phyloP scores from a whole-genome alignment of 306 rosid species.

The Citrullus mucosospermus region DNA sequence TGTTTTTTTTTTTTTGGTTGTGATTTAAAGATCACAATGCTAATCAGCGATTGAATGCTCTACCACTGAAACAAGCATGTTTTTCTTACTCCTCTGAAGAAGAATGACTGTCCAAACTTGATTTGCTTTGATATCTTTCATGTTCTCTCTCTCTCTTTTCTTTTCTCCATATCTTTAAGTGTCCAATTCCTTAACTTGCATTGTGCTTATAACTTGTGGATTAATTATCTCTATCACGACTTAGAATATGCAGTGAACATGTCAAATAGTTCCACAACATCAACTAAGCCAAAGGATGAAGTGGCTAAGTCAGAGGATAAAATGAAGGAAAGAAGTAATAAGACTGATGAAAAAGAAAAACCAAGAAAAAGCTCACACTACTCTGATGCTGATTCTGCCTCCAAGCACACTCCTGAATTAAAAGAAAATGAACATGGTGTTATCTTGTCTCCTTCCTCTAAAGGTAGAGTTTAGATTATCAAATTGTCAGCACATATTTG shows the following conservation, averaged over 20 bases:
- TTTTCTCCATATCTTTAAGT: background rate
- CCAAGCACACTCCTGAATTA: slow-evolving; percentile 16
- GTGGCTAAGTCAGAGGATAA: slow-evolving; percentile 10
- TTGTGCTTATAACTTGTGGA: background rate
- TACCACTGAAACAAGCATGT: background rate
- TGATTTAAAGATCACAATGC: background rate
- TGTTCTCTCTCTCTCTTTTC: background rate
- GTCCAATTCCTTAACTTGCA: background rate
- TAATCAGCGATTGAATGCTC: background rate
- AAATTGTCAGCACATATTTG: background rate
- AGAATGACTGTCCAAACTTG: background rate
- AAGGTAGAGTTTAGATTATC: background rate
- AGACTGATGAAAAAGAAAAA: slow-evolving; percentile 9
- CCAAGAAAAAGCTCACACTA: slow-evolving; percentile 11
- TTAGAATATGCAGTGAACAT: slow-evolving; percentile 17
- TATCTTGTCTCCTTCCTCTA: slow-evolving; percentile 9
- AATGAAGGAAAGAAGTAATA: slow-evolving; percentile 10
- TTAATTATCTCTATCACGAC: background rate
- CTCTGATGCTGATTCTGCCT: slow-evolving; percentile 10
- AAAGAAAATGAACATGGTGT: slow-evolving; percentile 6
- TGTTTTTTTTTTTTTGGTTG: background rate
- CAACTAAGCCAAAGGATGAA: slow-evolving; percentile 7
- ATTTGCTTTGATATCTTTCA: background rate
- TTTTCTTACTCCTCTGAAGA: background rate
- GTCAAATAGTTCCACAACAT: slow-evolving; percentile 12